Percentiles rank a stretch among this genome's conserved stretches.
Evolutionary conservation across 2,329 filamentous ascomycete genomes (phyloP).

Genomic region (Trichophyton simii): DNA sequence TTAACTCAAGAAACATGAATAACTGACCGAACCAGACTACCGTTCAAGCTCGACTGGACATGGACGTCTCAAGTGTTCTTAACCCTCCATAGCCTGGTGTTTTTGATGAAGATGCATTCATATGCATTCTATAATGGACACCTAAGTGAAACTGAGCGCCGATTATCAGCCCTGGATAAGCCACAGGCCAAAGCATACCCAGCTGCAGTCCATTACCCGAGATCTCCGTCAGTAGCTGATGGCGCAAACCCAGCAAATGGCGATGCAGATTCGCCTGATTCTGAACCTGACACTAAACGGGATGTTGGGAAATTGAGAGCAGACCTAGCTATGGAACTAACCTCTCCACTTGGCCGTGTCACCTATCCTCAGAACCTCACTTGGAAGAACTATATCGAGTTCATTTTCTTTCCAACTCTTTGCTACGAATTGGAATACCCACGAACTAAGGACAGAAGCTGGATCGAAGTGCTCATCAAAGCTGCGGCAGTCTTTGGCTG

Average conservation of each 20-base stretch:
- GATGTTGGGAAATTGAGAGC: conserved; percentile 60
- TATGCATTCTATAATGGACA: conserved; percentile 98
- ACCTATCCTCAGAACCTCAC: conserved; percentile 87
- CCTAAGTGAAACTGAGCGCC: conserved; percentile 71
- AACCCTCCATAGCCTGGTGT: conserved; percentile 73
- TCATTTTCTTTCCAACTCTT: conserved; percentile 79
- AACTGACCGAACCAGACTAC: conserved; percentile 41
- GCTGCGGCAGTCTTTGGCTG: conserved; percentile 84
- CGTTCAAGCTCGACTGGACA: conserved; percentile 77
- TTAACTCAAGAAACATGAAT: neutral
- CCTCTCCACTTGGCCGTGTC: conserved; percentile 75
- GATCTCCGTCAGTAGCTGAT: conserved; percentile 14
- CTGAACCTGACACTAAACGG: conserved; percentile 26
- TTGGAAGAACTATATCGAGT: conserved; percentile 70
- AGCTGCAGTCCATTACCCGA: conserved; percentile 65
- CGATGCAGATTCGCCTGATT: conserved; percentile 16
- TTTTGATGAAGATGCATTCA: conserved; percentile 99
- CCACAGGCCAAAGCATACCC: conserved; percentile 45
- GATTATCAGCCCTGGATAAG: conserved; percentile 70
- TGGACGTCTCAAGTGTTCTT: conserved; percentile 98
- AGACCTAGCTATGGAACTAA: conserved; percentile 80
- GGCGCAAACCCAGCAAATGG: conserved; percentile 1
- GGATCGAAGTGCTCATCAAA: conserved; percentile 72
- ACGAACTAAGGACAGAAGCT: conserved; percentile 60
- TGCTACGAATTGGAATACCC: conserved; percentile 98